Percentiles rank a stretch among this genome's conserved stretches.
Conservation (phyloP, 2,329 filamentous ascomycete species). For the Pestalotiopsis sp. region DNA sequence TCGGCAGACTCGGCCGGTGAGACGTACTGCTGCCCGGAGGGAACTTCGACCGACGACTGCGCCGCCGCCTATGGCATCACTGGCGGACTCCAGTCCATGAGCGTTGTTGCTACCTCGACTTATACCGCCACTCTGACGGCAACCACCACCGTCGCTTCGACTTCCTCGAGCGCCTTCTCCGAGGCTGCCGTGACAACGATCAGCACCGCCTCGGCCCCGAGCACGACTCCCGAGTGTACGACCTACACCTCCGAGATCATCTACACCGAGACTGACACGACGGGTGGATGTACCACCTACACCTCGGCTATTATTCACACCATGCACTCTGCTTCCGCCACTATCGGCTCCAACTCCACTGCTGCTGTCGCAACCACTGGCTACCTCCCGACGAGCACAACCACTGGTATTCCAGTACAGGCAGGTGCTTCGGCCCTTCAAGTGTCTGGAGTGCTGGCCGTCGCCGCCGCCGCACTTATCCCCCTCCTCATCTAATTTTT, state of each 20-base stretch:
- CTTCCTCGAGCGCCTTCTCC: slow-evolving; percentile 14
- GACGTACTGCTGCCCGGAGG: slow-evolving; percentile 65
- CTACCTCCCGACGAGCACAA: background rate
- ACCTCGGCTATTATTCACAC: slow-evolving; percentile 12
- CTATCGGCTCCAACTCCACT: slow-evolving; percentile 5
- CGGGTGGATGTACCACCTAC: slow-evolving; percentile 15
- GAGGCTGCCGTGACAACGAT: slow-evolving; percentile 17
- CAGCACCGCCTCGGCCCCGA: slow-evolving; percentile 13
- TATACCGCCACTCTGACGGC: slow-evolving; percentile 33
- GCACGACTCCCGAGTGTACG: background rate
- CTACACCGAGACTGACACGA: background rate
- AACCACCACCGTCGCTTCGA: slow-evolving; percentile 24
- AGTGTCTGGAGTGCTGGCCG: background rate
- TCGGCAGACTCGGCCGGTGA: slow-evolving; percentile 50
- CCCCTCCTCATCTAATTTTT: background rate
- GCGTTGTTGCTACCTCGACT: slow-evolving; percentile 35
- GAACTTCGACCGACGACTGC: slow-evolving; percentile 55
- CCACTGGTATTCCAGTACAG: slow-evolving; percentile 5
- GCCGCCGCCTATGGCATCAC: slow-evolving; percentile 51
- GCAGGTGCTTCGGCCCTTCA: slow-evolving; percentile 7
- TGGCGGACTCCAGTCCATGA: slow-evolving; percentile 51
- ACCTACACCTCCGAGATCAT: slow-evolving; percentile 5
- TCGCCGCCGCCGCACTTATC: background rate
- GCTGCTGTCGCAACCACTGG: background rate
- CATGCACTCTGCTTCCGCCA: slow-evolving; percentile 14